A percentile compares a stretch with the other conserved stretches of the same genome.
Evolutionary conservation across 1,284 basidiomycete species (phyloP).

Genomic region (Pterulicium gracile): DNA sequence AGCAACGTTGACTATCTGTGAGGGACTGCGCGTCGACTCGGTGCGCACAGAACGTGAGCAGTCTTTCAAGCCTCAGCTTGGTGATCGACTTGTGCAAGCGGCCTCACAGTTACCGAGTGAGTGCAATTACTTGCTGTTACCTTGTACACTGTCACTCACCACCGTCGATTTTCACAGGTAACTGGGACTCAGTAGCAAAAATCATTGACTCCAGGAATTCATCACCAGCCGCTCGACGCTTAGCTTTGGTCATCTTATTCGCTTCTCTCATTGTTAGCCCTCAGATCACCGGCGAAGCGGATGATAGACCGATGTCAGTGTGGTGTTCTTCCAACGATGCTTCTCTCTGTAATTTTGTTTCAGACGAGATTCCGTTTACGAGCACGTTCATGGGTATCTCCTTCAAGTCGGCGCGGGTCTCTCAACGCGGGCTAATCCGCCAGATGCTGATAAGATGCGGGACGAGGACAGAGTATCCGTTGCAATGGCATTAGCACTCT

Average conservation of each 20-base stretch:
- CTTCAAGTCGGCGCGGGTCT: too few relatives aligned
- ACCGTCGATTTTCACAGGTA: conserved; percentile 25
- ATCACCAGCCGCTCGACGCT: conserved; percentile 49
- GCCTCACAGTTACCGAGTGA: conserved; percentile 57
- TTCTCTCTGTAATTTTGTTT: too few relatives aligned
- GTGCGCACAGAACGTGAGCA: conserved; percentile 14
- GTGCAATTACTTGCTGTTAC: conserved; percentile 9
- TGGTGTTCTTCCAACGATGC: too few relatives aligned
- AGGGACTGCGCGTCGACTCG: conserved; percentile 16
- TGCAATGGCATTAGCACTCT: conserved; percentile 44
- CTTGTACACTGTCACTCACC: conserved; percentile 4
- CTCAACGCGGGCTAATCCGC: too few relatives aligned
- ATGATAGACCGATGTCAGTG: background rate
- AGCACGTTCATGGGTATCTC: too few relatives aligned
- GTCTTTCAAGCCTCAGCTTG: conserved; percentile 27
- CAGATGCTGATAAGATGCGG: background rate
- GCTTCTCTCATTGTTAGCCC: conserved; percentile 42
- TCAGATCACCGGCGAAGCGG: conserved; percentile 17
- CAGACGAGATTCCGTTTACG: too few relatives aligned
- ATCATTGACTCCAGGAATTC: conserved; percentile 33
- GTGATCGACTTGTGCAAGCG: conserved; percentile 41
- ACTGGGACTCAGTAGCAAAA: conserved; percentile 34
- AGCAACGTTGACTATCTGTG: conserved; percentile 24
- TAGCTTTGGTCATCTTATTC: conserved; percentile 43
- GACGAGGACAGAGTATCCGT: conserved; percentile 9